A percentile compares a stretch with the other conserved stretches of the same genome.
Evolutionary conservation across 2,329 filamentous ascomycete genomes (phyloP).

Genomic region (Clarireedia monteithiana): DNA sequence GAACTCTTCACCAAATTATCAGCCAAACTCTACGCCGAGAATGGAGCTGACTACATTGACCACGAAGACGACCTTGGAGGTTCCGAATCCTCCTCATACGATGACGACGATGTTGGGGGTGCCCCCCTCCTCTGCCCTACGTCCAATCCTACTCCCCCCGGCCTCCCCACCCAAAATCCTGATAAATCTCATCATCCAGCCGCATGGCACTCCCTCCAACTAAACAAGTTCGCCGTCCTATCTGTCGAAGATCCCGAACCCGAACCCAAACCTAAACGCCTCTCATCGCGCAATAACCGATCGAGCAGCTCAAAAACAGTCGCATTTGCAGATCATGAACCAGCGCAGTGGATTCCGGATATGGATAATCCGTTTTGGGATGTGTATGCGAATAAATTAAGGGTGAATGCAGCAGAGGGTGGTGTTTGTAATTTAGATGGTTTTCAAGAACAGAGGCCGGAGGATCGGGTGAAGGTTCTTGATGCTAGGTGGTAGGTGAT

Average conservation of each 20-base stretch:
- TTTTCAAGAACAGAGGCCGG: background rate
- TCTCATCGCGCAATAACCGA: background rate
- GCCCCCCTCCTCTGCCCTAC: background rate
- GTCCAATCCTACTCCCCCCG: background rate
- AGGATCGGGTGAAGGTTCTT: too few relatives aligned
- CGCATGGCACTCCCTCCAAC: constrained; percentile 11
- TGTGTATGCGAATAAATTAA: constrained; percentile 26
- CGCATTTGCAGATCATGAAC: background rate
- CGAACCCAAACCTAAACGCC: background rate
- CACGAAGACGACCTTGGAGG: constrained; percentile 8
- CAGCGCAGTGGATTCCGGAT: constrained; percentile 17
- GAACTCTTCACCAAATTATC: constrained; percentile 33
- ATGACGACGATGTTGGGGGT: constrained; percentile 7
- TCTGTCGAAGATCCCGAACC: background rate
- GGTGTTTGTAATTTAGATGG: constrained; percentile 21
- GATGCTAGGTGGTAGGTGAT: too few relatives aligned
- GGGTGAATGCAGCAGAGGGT: constrained; percentile 27
- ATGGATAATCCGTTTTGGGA: constrained; percentile 24
- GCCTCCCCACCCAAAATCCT: background rate
- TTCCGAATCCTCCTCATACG: background rate
- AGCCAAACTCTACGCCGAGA: constrained; percentile 18
- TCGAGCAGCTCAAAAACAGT: background rate
- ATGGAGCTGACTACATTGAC: background rate
- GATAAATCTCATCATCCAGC: background rate
- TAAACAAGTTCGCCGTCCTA: background rate